Conservation (phyloP, 768 basidiomycete genomes). For the Auriscalpium vulgare region DNA sequence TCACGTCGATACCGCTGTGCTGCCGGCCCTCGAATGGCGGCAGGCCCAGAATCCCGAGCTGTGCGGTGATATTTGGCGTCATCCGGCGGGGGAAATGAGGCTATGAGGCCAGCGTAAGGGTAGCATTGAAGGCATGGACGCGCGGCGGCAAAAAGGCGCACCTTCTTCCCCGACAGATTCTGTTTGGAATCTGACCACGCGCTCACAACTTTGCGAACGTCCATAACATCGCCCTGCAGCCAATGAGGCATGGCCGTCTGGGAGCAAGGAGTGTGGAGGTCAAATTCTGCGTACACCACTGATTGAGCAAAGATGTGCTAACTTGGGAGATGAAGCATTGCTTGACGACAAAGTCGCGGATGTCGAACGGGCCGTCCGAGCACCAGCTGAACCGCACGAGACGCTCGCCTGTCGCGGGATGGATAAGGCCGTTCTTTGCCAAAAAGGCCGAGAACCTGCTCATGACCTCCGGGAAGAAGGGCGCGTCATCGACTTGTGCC, state of each 20-base stretch:
- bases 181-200: constrained; percentile 26
- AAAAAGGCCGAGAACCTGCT: constrained; percentile 59
- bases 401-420: constrained; percentile 44
- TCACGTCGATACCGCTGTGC: constrained; percentile 87
- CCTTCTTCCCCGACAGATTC: not conserved
- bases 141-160: not conserved
- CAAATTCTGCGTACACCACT: constrained; percentile 1
- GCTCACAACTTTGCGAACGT: constrained; percentile 58
- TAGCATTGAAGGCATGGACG: not conserved
- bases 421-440: constrained; percentile 60
- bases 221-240: constrained; percentile 66
- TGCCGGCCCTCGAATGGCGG: constrained; percentile 73
- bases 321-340: constrained; percentile 85
- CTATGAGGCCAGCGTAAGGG: constrained; percentile 7
- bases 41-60: constrained; percentile 65
- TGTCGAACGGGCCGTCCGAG: constrained; percentile 76
- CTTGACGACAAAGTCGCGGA: constrained; percentile 81
- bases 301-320: constrained; percentile 8
- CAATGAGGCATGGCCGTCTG: constrained; percentile 66
- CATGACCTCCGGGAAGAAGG: constrained; percentile 66
- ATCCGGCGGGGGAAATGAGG: constrained; percentile 19
- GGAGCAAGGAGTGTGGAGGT: constrained; percentile 6
- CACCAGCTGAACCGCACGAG: constrained; percentile 72
- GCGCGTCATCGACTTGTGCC: constrained; percentile 76
- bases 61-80: constrained; percentile 61